Conservation (phyloP, 257 asterid genomes). For the Rehmannia glutinosa region DNA sequence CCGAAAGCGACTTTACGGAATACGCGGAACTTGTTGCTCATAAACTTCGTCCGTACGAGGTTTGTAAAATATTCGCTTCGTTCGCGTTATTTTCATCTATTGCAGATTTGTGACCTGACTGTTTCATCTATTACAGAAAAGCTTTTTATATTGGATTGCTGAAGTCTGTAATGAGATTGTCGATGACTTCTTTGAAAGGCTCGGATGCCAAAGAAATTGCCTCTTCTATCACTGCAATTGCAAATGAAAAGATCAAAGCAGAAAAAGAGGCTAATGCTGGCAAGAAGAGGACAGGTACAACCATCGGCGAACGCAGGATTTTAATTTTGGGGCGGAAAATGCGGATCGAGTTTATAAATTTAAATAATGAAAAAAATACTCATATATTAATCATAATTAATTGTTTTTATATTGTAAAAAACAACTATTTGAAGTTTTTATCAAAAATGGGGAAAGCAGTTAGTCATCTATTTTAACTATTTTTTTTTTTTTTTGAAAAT, state of each 20-base stretch:
- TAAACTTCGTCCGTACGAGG: slow-evolving; percentile 82
- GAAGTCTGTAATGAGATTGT: slow-evolving; percentile 83
- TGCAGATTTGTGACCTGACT: neutral
- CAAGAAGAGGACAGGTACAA: slow-evolving; percentile 83
- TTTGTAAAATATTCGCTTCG: slow-evolving; percentile 18
- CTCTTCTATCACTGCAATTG: slow-evolving; percentile 87
- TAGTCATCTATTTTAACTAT: too few relatives aligned
- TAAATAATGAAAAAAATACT: too few relatives aligned
- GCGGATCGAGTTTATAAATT: neutral
- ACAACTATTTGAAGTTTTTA: too few relatives aligned
- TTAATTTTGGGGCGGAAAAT: too few relatives aligned
- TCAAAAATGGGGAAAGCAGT: too few relatives aligned
- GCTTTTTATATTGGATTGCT: slow-evolving; percentile 78
- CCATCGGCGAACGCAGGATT: too few relatives aligned
- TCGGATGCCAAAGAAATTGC: slow-evolving; percentile 90
- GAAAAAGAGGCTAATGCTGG: slow-evolving; percentile 94
- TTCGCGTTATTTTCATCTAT: neutral
- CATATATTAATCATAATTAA: too few relatives aligned
- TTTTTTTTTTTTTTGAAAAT: too few relatives aligned
- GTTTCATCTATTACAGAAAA: slow-evolving; percentile 54
- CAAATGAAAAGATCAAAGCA: slow-evolving; percentile 90
- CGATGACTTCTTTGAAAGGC: slow-evolving; percentile 76
- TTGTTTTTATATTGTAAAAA: too few relatives aligned
- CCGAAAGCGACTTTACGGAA: slow-evolving; percentile 74
- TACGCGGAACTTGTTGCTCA: slow-evolving; percentile 82